Evolutionary conservation across 192 early-diverging fungal genomes (phyloP).

Genomic region (Blastocladiella britannica): DNA sequence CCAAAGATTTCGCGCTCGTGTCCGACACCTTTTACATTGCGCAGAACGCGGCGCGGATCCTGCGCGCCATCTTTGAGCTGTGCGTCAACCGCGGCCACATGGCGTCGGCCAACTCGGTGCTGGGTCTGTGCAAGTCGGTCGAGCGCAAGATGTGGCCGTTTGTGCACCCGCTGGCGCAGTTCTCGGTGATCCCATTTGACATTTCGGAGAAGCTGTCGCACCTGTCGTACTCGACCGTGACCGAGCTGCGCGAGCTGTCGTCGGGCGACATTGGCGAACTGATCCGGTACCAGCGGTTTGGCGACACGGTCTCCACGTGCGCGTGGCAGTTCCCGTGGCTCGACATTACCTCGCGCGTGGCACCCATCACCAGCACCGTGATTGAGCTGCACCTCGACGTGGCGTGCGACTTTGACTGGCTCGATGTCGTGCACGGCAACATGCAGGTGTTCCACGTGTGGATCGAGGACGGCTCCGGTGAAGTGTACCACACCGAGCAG

Average conservation of each 20-base stretch:
- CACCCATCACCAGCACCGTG: slow-evolving; percentile 84
- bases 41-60: slow-evolving; percentile 80
- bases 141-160: slow-evolving; percentile 83
- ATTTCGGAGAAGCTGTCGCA: slow-evolving; percentile 56
- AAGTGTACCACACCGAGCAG: slow-evolving; percentile 80
- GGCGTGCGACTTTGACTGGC: slow-evolving; percentile 80
- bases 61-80: slow-evolving; percentile 90
- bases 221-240: slow-evolving; percentile 21
- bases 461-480: slow-evolving; percentile 77
- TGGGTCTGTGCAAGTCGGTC: slow-evolving; percentile 68
- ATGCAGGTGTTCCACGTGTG: slow-evolving; percentile 90
- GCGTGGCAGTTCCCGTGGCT: slow-evolving; percentile 73
- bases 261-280: slow-evolving; percentile 66
- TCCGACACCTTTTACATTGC: slow-evolving; percentile 86
- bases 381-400: slow-evolving; percentile 61
- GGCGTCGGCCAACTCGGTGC: slow-evolving; percentile 47
- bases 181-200: slow-evolving; percentile 42
- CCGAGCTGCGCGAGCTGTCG: slow-evolving; percentile 66
- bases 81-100: slow-evolving; percentile 80
- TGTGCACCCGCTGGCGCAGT: slow-evolving; percentile 72
- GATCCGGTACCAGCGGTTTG: slow-evolving; percentile 61
- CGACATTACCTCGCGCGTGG: slow-evolving; percentile 54
- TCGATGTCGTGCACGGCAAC: slow-evolving; percentile 72
- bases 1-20: slow-evolving; percentile 86
- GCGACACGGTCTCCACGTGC: slow-evolving; percentile 42